Conservation (phyloP, 345 rosid species). For the Erodium maritimum region DNA sequence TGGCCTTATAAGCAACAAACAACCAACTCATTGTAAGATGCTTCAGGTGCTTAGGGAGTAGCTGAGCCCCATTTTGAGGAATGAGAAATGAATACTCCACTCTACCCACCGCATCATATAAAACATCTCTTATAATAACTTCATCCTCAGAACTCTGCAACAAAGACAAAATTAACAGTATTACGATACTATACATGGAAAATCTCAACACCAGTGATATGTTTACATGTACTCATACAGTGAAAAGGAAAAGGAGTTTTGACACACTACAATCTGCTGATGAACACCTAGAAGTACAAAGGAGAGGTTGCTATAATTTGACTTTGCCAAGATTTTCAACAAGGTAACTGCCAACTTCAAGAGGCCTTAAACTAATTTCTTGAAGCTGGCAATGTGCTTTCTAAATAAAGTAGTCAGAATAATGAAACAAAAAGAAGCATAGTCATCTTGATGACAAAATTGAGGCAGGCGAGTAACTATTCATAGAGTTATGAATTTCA, state of each 20-base stretch:
- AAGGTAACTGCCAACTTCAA: not conserved
- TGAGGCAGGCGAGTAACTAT: not conserved
- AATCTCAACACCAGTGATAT: not conserved
- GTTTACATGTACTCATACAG: not conserved
- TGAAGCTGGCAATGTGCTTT: not conserved
- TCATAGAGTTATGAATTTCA: not conserved
- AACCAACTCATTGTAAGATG: slow-evolving; percentile 44
- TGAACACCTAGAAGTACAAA: not conserved
- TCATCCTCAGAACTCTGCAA: slow-evolving; percentile 48
- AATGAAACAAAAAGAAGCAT: not conserved
- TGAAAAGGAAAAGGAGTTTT: not conserved
- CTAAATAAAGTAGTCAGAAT: not conserved
- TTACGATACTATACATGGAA: not conserved
- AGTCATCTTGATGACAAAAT: not conserved
- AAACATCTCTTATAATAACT: slow-evolving; percentile 26
- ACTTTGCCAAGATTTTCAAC: not conserved
- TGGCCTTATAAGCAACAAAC: slow-evolving; percentile 39
- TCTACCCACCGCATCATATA: slow-evolving; percentile 38
- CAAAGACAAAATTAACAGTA: slow-evolving; percentile 7
- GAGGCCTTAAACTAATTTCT: not conserved
- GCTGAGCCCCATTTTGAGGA: slow-evolving; percentile 23
- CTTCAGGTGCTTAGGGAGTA: slow-evolving; percentile 24
- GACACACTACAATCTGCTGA: not conserved
- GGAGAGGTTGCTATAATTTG: not conserved
- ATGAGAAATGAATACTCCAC: slow-evolving; percentile 34